Evolutionary conservation across 106 monocot species (phyloP).

Genomic region (Vanilla planifolia): DNA sequence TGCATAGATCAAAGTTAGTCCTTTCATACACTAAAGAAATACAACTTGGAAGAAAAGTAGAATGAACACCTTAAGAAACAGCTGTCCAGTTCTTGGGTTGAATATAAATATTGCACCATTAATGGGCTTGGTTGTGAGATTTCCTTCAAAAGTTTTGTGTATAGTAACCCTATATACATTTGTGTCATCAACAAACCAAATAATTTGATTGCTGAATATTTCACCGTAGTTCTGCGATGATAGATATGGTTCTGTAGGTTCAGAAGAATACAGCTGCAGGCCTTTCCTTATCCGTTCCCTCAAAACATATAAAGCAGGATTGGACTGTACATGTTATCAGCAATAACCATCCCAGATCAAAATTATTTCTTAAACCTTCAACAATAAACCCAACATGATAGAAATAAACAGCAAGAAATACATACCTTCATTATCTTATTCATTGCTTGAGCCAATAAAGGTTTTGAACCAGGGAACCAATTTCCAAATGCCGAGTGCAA

Average conservation of each 20-base stretch:
- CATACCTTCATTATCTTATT: slow-evolving; percentile 99
- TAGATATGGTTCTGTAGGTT: slow-evolving; percentile 98
- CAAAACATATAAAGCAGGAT: slow-evolving; percentile 94
- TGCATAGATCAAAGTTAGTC: slow-evolving; percentile 17
- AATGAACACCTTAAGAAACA: slow-evolving; percentile 80
- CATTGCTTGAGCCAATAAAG: slow-evolving; percentile 95
- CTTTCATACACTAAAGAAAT: background rate
- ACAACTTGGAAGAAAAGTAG: background rate
- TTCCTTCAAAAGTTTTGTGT: slow-evolving; percentile 99
- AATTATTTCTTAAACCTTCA: background rate
- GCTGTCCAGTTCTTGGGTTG: slow-evolving; percentile 95
- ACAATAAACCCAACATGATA: background rate
- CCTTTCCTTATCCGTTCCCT: slow-evolving; percentile 98
- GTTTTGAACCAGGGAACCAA: slow-evolving; percentile 99
- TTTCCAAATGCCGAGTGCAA: slow-evolving; percentile 99
- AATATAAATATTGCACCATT: slow-evolving; percentile 99
- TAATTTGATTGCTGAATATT: slow-evolving; percentile 99
- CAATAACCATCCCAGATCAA: slow-evolving; percentile 1
- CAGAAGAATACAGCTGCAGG: slow-evolving; percentile 96
- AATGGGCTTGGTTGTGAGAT: slow-evolving; percentile 97
- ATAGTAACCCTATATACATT: slow-evolving; percentile 98
- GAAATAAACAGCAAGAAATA: background rate
- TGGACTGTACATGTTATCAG: slow-evolving; percentile 53
- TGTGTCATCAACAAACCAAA: slow-evolving; percentile 99
- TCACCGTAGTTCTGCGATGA: slow-evolving; percentile 99